Evolutionary conservation across 495 filamentous ascomycete genomes (phyloP).

Genomic region (Xylaria telfairii): DNA sequence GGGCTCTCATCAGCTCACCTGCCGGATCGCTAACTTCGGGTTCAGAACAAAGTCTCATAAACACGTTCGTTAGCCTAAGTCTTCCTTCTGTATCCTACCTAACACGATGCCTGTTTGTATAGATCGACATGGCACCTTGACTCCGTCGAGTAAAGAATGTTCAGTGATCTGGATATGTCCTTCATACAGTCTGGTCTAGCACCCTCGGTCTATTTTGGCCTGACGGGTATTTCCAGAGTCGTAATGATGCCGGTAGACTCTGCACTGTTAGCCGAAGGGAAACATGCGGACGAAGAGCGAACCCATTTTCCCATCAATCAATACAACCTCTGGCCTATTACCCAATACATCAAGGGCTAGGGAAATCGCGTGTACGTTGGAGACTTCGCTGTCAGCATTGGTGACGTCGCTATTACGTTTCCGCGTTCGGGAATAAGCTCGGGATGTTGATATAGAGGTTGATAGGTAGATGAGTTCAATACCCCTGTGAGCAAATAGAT

Average conservation of each 20-base stretch:
- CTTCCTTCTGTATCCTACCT: background rate
- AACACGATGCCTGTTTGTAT: background rate
- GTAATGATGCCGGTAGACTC: background rate
- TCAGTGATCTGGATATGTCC: background rate
- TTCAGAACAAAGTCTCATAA: background rate
- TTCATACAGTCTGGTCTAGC: background rate
- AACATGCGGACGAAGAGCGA: background rate
- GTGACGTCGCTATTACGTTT: constrained; percentile 2
- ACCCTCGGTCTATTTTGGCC: background rate
- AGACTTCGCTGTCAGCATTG: background rate
- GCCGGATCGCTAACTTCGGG: background rate
- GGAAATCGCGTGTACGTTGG: background rate
- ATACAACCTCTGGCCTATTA: background rate
- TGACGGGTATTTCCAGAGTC: background rate
- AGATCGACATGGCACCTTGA: background rate
- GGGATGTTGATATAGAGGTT: too few relatives aligned
- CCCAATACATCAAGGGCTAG: background rate
- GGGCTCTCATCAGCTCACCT: background rate
- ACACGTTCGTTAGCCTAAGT: background rate
- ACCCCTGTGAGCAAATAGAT: too few relatives aligned
- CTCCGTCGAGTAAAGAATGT: background rate
- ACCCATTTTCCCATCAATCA: background rate
- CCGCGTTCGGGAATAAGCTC: background rate
- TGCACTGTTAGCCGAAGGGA: background rate
- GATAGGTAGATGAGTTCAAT: background rate